Evolutionary conservation across 2,329 filamentous ascomycete species (phyloP).

Genomic region (Ceratocystis ficicola): DNA sequence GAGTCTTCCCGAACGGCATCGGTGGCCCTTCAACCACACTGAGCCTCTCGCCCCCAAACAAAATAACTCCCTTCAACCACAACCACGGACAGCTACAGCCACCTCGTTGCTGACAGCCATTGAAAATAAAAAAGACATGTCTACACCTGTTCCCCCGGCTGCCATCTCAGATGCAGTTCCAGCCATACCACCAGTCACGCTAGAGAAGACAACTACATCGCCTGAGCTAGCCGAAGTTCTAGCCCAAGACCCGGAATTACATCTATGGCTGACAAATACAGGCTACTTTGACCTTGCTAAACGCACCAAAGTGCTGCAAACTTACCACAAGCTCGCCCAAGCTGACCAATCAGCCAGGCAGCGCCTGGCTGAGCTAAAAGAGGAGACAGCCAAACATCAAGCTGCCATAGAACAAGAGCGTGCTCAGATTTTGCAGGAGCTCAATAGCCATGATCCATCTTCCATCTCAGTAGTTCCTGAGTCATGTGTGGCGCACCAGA

Average conservation of each 20-base stretch:
- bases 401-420: constrained; percentile 24
- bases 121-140: not conserved
- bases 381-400: constrained; percentile 10
- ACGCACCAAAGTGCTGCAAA: constrained; percentile 23
- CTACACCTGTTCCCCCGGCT: not conserved
- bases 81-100: no score
- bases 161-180: not conserved
- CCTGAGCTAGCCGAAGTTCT: not conserved
- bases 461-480: not conserved
- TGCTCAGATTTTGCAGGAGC: constrained; percentile 23
- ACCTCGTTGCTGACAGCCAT: not conserved
- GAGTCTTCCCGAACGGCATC: no score
- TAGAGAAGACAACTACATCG: not conserved
- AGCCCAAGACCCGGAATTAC: constrained; percentile 23
- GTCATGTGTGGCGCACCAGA: not conserved
- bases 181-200: not conserved
- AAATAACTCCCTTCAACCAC: no score
- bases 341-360: constrained; percentile 23
- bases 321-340: constrained; percentile 23
- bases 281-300: constrained; percentile 25
- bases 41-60: no score
- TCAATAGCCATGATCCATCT: constrained; percentile 15
- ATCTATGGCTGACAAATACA: constrained; percentile 26
- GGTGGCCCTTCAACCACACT: no score
- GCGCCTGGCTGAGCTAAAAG: constrained; percentile 24